Evolutionary conservation across 495 filamentous ascomycete genomes (phyloP).

Genomic region (Tuber brumale): DNA sequence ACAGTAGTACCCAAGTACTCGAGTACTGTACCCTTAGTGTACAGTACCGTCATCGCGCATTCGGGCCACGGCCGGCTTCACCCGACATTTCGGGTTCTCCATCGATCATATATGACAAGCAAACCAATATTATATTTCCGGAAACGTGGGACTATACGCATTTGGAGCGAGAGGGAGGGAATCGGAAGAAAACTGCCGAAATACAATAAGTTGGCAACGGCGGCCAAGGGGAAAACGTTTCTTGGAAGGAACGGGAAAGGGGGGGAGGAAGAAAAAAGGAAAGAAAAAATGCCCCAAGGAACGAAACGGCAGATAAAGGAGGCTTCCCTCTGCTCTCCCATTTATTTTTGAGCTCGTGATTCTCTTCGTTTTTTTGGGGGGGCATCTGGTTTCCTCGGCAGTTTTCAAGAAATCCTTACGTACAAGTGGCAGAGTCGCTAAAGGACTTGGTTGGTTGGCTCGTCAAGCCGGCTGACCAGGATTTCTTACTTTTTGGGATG

Average conservation of each 20-base stretch:
- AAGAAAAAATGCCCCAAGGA: not conserved
- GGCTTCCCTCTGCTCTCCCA: not conserved
- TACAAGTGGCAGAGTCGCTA: not conserved
- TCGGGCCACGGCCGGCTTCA: not conserved
- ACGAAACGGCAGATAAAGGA: not conserved
- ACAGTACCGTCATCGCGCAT: not conserved
- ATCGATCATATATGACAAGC: not conserved
- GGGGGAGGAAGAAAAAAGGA: not conserved
- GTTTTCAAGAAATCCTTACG: not conserved
- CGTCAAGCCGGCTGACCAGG: not conserved
- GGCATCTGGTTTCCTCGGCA: not conserved
- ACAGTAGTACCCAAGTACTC: not conserved
- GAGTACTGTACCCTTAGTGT: not conserved
- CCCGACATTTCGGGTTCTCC: conserved; percentile 2
- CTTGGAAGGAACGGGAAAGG: not conserved
- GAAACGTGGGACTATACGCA: not conserved
- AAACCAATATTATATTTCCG: not conserved
- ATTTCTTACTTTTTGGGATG: not conserved
- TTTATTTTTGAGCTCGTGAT: not conserved
- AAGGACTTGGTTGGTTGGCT: not conserved
- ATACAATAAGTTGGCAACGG: not conserved
- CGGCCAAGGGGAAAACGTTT: conserved; percentile 1
- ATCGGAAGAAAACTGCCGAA: not conserved
- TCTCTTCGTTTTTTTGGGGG: not conserved
- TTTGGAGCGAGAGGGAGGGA: not conserved